Base-by-base conservation (phyloP, 331 rosid genomes). In the Erythrophleum ivorense region DNA sequence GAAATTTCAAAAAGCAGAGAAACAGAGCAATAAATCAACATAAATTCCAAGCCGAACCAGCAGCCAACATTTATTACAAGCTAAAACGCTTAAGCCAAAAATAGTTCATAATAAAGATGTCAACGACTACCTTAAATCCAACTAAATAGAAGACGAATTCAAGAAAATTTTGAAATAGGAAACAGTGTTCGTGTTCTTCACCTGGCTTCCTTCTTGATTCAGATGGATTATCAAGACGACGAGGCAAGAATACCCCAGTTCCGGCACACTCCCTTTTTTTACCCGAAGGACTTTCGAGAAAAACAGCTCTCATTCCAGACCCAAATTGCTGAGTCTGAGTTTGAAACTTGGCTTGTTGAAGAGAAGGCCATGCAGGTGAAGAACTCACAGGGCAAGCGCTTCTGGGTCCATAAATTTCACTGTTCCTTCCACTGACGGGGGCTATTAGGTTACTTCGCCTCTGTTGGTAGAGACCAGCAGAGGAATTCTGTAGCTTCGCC, bases 231-330 rank as follows among this genome's bases (percentile, higher is more conserved):
- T 84, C 94, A 41, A 71, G 77, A 52, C 87, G 88, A 13, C 98
- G 96, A 15, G 98, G 98, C 77, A 95, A 82, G 80, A 95, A 95
- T 6, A 95, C 98, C 0, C 98, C 98, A 6, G 98, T 95, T 6
- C 98, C 98, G 29, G 93, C 78, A 46, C 88, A 82, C 80, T 90
- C 98, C 63, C 88, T 83, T 71, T 79, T 89, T 0, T 68, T 68
- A 10, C 80, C 92, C 18, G 82, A 78, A 13, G 82, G 84, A 49
- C 58, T 53, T 2, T 82, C 86, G 0, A 90, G 89, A 45, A 91
- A 89, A 3, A 85, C 89, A 9, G 93, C 98, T 33, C 93, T 80
- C 90, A 91, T 86, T 8, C 88, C 91, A 8, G 93, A 71, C 3
- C 88, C 91, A 19, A 50, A 84, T 5, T 63, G 89, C 66, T 73